Conservation (phyloP, 2,329 filamentous ascomycete species). For the Shiraia sp. region DNA sequence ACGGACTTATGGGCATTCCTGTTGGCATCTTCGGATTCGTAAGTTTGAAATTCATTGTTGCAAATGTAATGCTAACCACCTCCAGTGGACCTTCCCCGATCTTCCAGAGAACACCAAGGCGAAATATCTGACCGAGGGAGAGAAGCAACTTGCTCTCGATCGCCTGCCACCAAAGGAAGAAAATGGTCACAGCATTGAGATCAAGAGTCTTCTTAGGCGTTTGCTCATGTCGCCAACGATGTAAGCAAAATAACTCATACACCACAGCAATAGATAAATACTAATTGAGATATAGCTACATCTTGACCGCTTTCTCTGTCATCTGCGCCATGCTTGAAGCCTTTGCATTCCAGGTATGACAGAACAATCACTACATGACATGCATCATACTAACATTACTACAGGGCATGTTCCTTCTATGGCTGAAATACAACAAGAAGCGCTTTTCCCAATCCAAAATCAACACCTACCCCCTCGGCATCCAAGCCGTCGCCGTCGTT, state of each 20-base stretch:
- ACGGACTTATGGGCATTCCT: constrained; percentile 28
- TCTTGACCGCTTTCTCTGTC: constrained; percentile 44
- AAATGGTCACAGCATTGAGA: constrained; percentile 22
- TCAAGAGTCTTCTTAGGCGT: constrained; percentile 19
- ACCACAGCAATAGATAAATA: neutral
- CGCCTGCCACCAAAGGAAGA: constrained; percentile 25
- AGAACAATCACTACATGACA: too few species aligned
- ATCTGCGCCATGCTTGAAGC: constrained; percentile 40
- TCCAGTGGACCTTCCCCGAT: constrained; percentile 26
- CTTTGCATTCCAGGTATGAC: constrained; percentile 22
- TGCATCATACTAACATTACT: too few species aligned
- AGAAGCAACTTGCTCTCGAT: constrained; percentile 20
- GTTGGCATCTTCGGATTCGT: constrained; percentile 27
- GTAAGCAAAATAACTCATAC: constrained; percentile 2
- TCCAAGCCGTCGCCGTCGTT: constrained; percentile 59
- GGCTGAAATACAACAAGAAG: constrained; percentile 18
- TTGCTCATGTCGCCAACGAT: constrained; percentile 18
- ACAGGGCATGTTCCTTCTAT: constrained; percentile 25
- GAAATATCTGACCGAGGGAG: constrained; percentile 16
- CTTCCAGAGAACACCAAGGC: constrained; percentile 19
- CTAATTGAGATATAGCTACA: constrained; percentile 32
- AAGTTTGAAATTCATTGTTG: neutral
- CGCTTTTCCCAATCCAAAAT: constrained; percentile 49
- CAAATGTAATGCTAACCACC: neutral
- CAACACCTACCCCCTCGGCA: constrained; percentile 62